Evolutionary conservation across 1,284 basidiomycete genomes (phyloP), one percentile per base, ranked within the genome.

Genomic region (Cryptococcus jaspeensis): DNA sequence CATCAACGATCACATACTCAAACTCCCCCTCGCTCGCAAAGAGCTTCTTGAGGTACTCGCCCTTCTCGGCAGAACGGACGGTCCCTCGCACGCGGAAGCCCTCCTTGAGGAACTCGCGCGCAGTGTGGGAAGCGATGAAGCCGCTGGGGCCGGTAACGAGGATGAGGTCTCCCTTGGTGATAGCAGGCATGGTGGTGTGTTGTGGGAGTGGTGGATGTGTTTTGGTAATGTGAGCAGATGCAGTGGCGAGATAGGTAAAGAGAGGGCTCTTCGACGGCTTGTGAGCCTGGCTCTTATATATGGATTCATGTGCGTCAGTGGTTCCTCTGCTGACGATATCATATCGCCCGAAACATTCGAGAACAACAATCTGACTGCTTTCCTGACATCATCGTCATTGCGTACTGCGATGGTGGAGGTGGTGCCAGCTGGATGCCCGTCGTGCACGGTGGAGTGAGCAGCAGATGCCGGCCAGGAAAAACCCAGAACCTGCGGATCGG

Each of bases 51-150:
- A 84, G 69, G 66, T 85, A 80, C 2, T 78, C 70, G 9, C 79
- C 82, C 75, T 85, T 86, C 23, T 70, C 72, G 22, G 70, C 69
- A 3, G 81, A 80, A 28, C 85, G 80, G 12, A 86, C 84, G 0
- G 84, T 82, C 7, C 81, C 83, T 22, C 84, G 80, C 15, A 86
- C 84, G 12, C 58, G 60, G 65, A 70, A 74, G n/a, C 70, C 72
- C 23, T 64, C 55, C 23, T 60, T 54, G 25, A 73, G 62, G 39
- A 73, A 56, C 25, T 63, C 60, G 16, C 58, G 55, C 40, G 60
- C 59, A 4, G 69, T 63, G 44, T 72, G 66, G 53, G 56, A 46
- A 13, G 64, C 66, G 16, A 68, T 64, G 52, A 63, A 68, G 28
- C 68, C 68, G 12, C 58, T 61, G 8, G 68, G 61, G 23, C 68